phyloP scores from a whole-genome alignment of 805 yeast genomes.

The Myxozyma monticola region DNA sequence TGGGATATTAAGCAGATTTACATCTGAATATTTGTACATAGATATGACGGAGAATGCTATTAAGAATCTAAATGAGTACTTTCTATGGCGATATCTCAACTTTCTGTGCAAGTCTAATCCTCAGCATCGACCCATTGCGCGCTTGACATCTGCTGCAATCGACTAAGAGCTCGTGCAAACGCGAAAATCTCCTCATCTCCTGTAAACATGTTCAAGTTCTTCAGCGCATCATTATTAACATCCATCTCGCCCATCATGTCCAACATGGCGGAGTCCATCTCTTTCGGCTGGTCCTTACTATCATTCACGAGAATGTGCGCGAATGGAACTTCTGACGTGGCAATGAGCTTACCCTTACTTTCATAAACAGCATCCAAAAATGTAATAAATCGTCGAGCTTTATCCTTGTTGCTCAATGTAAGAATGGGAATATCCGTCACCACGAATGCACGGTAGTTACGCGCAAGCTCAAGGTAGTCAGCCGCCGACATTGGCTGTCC shows the following conservation, averaged over 20 bases:
- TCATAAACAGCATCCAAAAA: conserved; percentile 96
- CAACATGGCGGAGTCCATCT: conserved; percentile 53
- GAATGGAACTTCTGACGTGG: conserved; percentile 84
- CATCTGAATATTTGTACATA: neutral
- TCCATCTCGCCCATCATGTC: conserved; percentile 58
- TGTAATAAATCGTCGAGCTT: conserved; percentile 87
- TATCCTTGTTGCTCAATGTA: conserved; percentile 74
- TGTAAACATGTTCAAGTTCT: conserved; percentile 51
- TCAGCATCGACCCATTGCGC: conserved; percentile 76
- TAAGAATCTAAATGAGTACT: neutral
- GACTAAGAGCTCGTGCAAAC: conserved; percentile 88
- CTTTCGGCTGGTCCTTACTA: conserved; percentile 59
- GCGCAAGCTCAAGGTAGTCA: conserved; percentile 83
- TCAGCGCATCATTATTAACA: conserved; percentile 59
- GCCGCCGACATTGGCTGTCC: conserved; percentile 90
- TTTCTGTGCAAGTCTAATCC: neutral
- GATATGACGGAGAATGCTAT: neutral
- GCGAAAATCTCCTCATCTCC: conserved; percentile 96
- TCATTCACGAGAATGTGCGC: conserved; percentile 77
- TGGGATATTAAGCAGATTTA: conserved; percentile 17
- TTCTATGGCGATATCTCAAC: neutral
- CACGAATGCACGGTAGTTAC: conserved; percentile 72
- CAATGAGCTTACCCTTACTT: conserved; percentile 81
- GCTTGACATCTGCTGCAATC: conserved; percentile 91
- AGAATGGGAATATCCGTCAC: conserved; percentile 90